Conservation (phyloP, 2,329 filamentous ascomycete genomes). For the Pyricularia pennisetigena region DNA sequence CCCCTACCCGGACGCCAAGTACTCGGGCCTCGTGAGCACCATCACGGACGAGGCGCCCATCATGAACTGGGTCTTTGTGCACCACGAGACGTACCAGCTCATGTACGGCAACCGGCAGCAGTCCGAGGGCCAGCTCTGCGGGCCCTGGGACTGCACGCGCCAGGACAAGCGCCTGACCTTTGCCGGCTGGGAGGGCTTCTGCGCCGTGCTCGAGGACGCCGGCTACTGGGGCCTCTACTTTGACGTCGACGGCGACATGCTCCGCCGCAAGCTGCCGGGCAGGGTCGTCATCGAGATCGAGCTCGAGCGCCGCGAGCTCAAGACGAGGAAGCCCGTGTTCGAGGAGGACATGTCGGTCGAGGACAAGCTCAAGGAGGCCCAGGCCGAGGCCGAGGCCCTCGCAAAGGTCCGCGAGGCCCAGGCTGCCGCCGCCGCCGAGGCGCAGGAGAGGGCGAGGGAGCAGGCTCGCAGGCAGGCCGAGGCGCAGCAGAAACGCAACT, state of each 20-base stretch:
- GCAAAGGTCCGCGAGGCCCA: not conserved
- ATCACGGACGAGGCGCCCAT: conserved; percentile 38
- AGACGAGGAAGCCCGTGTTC: conserved; percentile 3
- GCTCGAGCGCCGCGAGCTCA: conserved; percentile 38
- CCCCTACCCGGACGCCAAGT: conserved; percentile 42
- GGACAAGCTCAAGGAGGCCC: not conserved
- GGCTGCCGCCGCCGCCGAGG: not conserved
- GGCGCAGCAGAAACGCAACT: not conserved
- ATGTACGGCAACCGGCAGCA: conserved; percentile 33
- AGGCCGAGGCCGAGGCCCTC: not conserved
- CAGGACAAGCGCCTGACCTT: conserved; percentile 40
- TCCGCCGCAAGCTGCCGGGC: conserved; percentile 33
- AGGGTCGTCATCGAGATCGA: conserved; percentile 46
- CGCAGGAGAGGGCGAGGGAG: not conserved
- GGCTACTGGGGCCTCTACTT: conserved; percentile 37
- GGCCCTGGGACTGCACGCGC: conserved; percentile 40
- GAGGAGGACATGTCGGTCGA: not conserved
- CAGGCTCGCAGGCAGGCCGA: not conserved
- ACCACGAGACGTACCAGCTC: conserved; percentile 32
- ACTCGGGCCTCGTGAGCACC: conserved; percentile 36
- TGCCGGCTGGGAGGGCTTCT: conserved; percentile 39
- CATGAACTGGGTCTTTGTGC: conserved; percentile 40
- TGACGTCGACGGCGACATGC: conserved; percentile 33
- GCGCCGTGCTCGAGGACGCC: conserved; percentile 31
- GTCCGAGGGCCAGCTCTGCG: conserved; percentile 32